Evolutionary conservation across 1,284 basidiomycete species (phyloP).

Genomic region (Fistulina hepatica): DNA sequence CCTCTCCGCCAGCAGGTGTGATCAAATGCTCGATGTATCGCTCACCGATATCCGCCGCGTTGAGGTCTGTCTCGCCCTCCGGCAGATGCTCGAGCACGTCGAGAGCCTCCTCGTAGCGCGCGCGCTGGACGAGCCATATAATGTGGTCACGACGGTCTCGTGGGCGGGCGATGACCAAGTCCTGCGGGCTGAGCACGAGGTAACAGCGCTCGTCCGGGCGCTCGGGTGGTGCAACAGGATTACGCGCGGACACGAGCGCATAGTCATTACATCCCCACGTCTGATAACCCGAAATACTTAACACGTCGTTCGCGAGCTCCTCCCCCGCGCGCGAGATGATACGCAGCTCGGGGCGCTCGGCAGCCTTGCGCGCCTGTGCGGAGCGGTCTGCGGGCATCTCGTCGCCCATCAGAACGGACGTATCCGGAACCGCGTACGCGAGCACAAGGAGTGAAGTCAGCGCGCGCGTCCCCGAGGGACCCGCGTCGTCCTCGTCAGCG

Average conservation of each 20-base stretch:
- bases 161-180: constrained; percentile 77
- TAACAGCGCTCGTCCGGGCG: constrained; percentile 43
- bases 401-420: constrained; percentile 39
- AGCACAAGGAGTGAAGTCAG: constrained; percentile 74
- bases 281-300: constrained; percentile 72
- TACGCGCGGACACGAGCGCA: constrained; percentile 52
- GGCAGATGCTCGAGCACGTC: constrained; percentile 64
- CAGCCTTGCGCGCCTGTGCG: constrained; percentile 68
- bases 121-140: constrained; percentile 82
- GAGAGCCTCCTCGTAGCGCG: constrained; percentile 84
- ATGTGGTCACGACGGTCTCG: constrained; percentile 88
- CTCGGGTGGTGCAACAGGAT: too few species aligned
- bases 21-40: constrained; percentile 78
- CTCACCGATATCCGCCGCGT: constrained; percentile 70
- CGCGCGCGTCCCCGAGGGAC: constrained; percentile 19
- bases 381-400: constrained; percentile 64
- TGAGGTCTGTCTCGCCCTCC: constrained; percentile 31
- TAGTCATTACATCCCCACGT: constrained; percentile 93
- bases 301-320: constrained; percentile 79
- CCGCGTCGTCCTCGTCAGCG: constrained; percentile 16
- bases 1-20: constrained; percentile 33
- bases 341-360: constrained; percentile 85
- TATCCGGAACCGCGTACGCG: constrained; percentile 69
- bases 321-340: constrained; percentile 86
- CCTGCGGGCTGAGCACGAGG: constrained; percentile 78